phyloP scores from a whole-genome alignment of 2,329 filamentous ascomycete species.

The Emericellopsis atlantica region DNA sequence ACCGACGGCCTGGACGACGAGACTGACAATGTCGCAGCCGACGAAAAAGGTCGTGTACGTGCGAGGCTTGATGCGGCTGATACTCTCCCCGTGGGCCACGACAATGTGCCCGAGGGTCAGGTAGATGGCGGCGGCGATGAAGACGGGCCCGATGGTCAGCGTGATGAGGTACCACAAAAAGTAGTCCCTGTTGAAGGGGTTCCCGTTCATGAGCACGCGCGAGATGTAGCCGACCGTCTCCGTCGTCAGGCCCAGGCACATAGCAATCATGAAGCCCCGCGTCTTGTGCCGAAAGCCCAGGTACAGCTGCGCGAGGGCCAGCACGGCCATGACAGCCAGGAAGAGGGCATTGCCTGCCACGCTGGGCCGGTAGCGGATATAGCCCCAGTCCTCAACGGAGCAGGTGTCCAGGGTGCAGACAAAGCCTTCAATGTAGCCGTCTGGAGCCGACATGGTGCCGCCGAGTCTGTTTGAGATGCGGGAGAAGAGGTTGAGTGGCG shows the following conservation, averaged over 20 bases:
- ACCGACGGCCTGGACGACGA: conserved; percentile 35
- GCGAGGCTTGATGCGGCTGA: conserved; percentile 16
- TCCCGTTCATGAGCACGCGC: conserved; percentile 37
- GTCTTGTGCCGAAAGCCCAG: background rate
- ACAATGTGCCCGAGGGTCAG: conserved; percentile 39
- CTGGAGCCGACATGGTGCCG: background rate
- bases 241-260: background rate
- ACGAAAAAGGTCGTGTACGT: conserved; percentile 24
- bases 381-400: conserved; percentile 4
- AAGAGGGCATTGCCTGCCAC: conserved; percentile 16
- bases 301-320: background rate
- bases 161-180: conserved; percentile 34
- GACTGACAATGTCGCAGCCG: conserved; percentile 34
- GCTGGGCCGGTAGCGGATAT: conserved; percentile 26
- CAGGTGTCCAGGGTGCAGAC: conserved; percentile 2
- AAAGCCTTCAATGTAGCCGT: too few relatives aligned
- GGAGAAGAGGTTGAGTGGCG: too few relatives aligned
- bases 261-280: background rate
- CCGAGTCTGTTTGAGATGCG: too few relatives aligned
- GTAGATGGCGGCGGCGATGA: conserved; percentile 50
- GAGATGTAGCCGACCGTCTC: conserved; percentile 39
- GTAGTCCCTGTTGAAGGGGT: conserved; percentile 36
- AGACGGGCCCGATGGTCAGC: conserved; percentile 50
- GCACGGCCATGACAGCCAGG: conserved; percentile 20
- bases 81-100: conserved; percentile 24